Evolutionary conservation across 169 alveolate genomes (phyloP).

Genomic region (Cystoisospora suis): DNA sequence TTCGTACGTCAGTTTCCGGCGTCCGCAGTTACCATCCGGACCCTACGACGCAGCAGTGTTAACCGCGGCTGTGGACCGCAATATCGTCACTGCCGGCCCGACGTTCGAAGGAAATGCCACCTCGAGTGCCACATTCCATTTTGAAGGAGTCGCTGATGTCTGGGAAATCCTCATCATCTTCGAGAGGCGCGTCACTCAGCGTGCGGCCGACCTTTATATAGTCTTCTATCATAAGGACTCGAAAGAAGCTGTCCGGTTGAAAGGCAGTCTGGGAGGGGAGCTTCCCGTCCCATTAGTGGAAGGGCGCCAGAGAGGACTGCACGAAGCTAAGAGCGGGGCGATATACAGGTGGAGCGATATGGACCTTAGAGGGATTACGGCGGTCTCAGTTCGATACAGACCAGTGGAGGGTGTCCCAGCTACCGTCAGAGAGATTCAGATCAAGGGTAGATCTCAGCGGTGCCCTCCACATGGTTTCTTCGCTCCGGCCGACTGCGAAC

Average conservation of each 20-base stretch:
- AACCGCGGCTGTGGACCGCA: not conserved
- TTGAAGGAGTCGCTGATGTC: not conserved
- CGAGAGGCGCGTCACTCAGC: not conserved
- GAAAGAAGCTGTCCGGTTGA: slow-evolving; percentile 1
- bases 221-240: not conserved
- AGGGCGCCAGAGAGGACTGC: not conserved
- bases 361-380: not conserved
- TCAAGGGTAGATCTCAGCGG: not conserved
- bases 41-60: not conserved
- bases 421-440: not conserved
- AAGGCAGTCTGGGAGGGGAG: slow-evolving; percentile 4
- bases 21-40: not conserved
- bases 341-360: not conserved
- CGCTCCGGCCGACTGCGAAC: not conserved
- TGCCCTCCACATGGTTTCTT: slow-evolving; percentile 23
- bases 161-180: not conserved
- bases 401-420: not conserved
- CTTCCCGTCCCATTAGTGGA: not conserved
- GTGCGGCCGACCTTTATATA: not conserved
- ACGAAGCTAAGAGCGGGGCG: slow-evolving; percentile 8
- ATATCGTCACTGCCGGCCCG: not conserved
- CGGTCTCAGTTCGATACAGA: not conserved
- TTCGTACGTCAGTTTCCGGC: not conserved
- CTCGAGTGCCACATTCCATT: not conserved
- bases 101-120: not conserved